phyloP scores from a whole-genome alignment of 257 asterid species.

The Salvia miltiorrhiza region DNA sequence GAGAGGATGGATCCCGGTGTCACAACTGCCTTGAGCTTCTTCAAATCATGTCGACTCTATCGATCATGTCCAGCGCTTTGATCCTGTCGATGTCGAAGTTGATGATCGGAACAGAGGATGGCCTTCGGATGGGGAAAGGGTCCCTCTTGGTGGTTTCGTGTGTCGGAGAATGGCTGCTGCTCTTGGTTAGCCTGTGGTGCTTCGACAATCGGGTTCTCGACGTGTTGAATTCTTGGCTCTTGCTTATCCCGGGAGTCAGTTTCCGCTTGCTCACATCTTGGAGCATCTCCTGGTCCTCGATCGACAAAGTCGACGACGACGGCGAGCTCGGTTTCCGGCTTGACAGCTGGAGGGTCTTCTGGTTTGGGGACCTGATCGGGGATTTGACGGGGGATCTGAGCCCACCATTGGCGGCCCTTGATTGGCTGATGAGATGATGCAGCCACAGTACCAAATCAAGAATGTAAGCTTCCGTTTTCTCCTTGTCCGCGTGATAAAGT shows the following conservation, averaged over 20 bases:
- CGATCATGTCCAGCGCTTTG: conserved; percentile 78
- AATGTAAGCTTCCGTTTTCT: conserved; percentile 72
- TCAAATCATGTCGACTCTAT: conserved; percentile 64
- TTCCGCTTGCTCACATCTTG: conserved; percentile 67
- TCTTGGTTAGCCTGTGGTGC: conserved; percentile 69
- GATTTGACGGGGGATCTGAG: conserved; percentile 69
- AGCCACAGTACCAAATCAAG: conserved; percentile 87
- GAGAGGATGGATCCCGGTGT: not conserved
- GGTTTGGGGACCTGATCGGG: conserved; percentile 74
- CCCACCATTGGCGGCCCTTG: conserved; percentile 56
- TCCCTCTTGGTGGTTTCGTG: conserved; percentile 46
- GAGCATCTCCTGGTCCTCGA: conserved; percentile 90
- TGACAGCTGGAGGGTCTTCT: conserved; percentile 45
- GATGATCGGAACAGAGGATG: conserved; percentile 64
- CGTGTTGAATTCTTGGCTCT: conserved; percentile 77
- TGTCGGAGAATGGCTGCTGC: conserved; percentile 76
- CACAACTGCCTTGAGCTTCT: not conserved
- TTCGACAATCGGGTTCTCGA: conserved; percentile 51
- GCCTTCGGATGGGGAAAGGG: conserved; percentile 65
- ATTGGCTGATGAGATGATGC: conserved; percentile 67
- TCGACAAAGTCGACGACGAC: conserved; percentile 51
- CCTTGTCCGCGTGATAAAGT: conserved; percentile 79
- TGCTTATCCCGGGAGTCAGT: conserved; percentile 81
- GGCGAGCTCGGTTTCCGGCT: conserved; percentile 44
- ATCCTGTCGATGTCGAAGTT: conserved; percentile 62